Evolutionary conservation across 140 eudicot genomes (phyloP), one percentile per base, ranked within the genome.

Genomic region (Anethum foeniculum): DNA sequence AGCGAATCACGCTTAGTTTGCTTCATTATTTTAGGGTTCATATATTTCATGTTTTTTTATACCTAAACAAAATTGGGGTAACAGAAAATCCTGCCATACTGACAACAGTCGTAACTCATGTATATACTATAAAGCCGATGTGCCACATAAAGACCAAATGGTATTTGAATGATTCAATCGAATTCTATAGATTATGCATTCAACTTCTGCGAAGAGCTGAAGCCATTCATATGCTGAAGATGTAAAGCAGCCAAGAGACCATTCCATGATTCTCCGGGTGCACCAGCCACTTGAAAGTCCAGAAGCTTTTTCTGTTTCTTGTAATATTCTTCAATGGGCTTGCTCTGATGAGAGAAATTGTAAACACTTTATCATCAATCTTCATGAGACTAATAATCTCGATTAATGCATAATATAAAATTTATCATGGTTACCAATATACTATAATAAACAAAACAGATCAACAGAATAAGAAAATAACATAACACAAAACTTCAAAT

Each of bases 211-310:
- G 94, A 78, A 64, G 92, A 83, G 82, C 43, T 39, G 79, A 83
- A 60, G 47, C 89, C 89, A 82, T 83, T 90, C 91, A 84, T 83
- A 81, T 92, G 98, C 86, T 89, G 96, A 83, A 94, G 97, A 83
- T 92, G 98, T 73, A 94, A 84, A 32, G 97, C 96, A 74, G 96
- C 91, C 84, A 94, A 86, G 7, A 94, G 90, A 71, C 97, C 96
- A 67, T 92, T 88, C 97, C 97, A 94, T 60, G 96, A 84, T 76
- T 94, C 97, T 43, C 93, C 98, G 67, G 94, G 96, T 71, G 89
- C 91, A 75, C 96, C 96, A 18, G 88, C 86, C 76, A 89, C 97
- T 79, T 89, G 89, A 81, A 92, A 92, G 80, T 94, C 93, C 23
- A 94, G 77, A 82, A 94, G 95, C 95, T 92, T 94, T 86, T 85